phyloP scores from a whole-genome alignment of 371 early-diverging fungal genomes.

The Mortierella sp. region DNA sequence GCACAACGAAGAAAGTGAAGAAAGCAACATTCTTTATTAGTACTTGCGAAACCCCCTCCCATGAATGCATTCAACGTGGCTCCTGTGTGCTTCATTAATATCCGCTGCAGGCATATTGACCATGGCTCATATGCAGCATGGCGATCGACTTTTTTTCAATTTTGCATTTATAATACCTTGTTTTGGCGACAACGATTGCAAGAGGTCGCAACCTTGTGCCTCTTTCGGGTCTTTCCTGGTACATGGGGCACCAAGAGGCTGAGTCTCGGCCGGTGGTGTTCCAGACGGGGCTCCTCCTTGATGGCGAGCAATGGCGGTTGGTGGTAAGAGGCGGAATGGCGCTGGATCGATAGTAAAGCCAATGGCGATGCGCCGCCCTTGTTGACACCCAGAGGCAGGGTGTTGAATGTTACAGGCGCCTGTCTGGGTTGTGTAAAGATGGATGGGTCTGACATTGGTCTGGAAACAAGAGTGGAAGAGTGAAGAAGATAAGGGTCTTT shows the following conservation, averaged over 20 bases:
- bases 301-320: constrained; percentile 23
- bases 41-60: background rate
- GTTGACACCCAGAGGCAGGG: constrained; percentile 14
- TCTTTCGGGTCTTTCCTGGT: constrained; percentile 48
- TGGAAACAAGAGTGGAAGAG: constrained; percentile 17
- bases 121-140: background rate
- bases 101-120: too few species aligned
- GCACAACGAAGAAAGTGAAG: too few species aligned
- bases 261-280: constrained; percentile 25
- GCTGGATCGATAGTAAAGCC: background rate
- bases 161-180: constrained; percentile 30
- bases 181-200: constrained; percentile 57
- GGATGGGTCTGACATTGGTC: constrained; percentile 25
- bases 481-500: background rate
- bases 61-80: background rate
- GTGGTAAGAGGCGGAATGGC: background rate
- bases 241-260: constrained; percentile 28
- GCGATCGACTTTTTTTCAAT: background rate
- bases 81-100: background rate
- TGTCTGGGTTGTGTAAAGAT: background rate
- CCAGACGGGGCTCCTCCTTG: constrained; percentile 24
- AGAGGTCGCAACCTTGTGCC: constrained; percentile 55
- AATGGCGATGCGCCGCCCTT: constrained; percentile 5
- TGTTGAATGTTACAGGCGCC: background rate
- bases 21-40: background rate